Base-by-base conservation (phyloP, 331 rosid species). In the Telfairia occidentalis region DNA sequence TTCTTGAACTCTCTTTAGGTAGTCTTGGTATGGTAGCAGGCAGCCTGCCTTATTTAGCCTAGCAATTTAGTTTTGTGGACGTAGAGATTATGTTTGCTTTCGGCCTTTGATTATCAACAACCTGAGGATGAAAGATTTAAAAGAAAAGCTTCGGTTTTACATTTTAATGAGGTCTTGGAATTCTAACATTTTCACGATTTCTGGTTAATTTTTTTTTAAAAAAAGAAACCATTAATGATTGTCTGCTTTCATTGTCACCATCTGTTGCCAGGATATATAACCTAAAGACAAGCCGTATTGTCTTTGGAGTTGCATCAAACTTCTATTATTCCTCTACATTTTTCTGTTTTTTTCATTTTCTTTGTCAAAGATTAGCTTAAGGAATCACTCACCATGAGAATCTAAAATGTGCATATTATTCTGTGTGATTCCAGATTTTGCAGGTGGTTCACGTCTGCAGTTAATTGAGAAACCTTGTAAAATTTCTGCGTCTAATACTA, bases 401-500 rank as follows among this genome's bases (percentile, higher is more conserved):
- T 7, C 18, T 64, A 2, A 32, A 67, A 61, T 59, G 63, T 73
- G 77, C 71, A 71, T 46, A 13, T 38, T 19, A 26, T 76, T 11
- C 49, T 71, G 75, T 72, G 59, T 55, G 21, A 81, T 71, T 79
- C 58, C 80, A 85, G 84, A 82, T 81, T 67, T 83, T 13, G 74
- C 80, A 24, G 84, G 83, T 55, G 50, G 80, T 84, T 83, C 80
- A 32, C 85, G 80, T 75, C 66, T 81, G 78, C 82, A 66, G 77
- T 81, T 80, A 71, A 57, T 82, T 84, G 92, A 84, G 81, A 90
- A 84, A 79, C 84, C 89, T 71, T 79, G 83, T 53, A 48, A 65
- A 81, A 34, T 85, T 73, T 77, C 84, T 11, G 60, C 78, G 71
- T 73, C 64, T 34, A 85, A 76, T 80, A 43, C 76, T 66, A 59